Evolutionary conservation across 2,329 filamentous ascomycete genomes (phyloP), one percentile per base, ranked within the genome.

Genomic region (Capronia americana): DNA sequence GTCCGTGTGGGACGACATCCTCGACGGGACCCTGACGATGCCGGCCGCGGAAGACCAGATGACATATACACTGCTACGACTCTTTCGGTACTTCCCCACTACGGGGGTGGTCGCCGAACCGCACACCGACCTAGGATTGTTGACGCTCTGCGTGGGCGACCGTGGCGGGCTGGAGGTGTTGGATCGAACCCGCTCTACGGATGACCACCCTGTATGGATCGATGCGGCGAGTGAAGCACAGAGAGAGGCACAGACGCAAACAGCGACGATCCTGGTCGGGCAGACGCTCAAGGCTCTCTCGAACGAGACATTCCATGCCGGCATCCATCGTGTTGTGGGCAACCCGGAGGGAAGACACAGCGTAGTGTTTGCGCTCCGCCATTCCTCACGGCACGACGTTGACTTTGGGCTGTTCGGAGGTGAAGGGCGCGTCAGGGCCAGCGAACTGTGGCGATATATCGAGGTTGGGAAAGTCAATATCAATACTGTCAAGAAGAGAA

Each of bases 401-500:
- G 72, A 75, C 58, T 64, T 75, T 10, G 50, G 56, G 11, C 54
- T 63, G 24, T 75, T 73, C 64, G 73, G 72, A 11, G 71, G 70
- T 6, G 63, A 73, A 41, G 71, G 70, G 5, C 46, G 38, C 5
- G 55, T 74, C 30, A 61, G 66, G 30, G 61, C 71, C 14, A 63
- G 51, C 20, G 70, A 70, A 20, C 61, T 73, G 34, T 75, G 69
- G 64, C 63, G 63, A 20, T 62, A 34, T 3, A 68, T 75, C 23
- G 65, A 71, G 55, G 64, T 69, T 12, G 71, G 69, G 7, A 73
- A 67, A 63, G 71, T 57, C 69, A 78, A 60, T 73, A 76, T 69
- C 74, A 79, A 66, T 77, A 75, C 51, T 70, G 75, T 23, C 75
- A 80, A 48, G 77, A 77, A 41, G 78, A 80, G 51, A 74, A 79